Evolutionary conservation across 176 grass and related monocot species (phyloP).

Genomic region (Alopecurus myosuroides): DNA sequence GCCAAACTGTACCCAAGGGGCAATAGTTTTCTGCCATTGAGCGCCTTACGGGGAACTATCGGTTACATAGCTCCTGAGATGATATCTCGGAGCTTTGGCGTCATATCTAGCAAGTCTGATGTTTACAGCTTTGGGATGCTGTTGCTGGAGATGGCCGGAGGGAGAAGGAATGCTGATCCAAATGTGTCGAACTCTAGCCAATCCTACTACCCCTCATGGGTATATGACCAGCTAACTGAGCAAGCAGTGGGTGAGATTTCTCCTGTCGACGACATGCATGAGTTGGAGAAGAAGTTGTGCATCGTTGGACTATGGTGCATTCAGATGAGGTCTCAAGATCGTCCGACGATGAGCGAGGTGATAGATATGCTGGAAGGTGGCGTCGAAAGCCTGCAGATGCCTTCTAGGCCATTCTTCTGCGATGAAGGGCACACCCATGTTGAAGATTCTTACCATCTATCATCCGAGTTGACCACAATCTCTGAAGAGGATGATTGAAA

Average conservation of each 20-base stretch:
- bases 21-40: background rate
- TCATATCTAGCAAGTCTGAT: background rate
- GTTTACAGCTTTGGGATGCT: background rate
- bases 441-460: no score
- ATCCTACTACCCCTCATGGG: background rate
- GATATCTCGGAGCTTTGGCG: background rate
- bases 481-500: no score
- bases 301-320: conserved; percentile 41
- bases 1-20: background rate
- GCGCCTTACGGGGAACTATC: background rate
- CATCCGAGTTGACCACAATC: no score
- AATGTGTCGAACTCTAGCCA: background rate
- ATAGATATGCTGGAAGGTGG: background rate
- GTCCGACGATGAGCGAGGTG: conserved; percentile 28
- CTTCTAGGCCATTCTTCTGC: background rate
- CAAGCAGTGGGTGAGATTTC: background rate
- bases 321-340: conserved; percentile 21
- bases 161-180: background rate
- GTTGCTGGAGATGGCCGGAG: background rate
- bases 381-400: background rate
- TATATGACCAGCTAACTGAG: background rate
- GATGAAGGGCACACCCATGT: no score
- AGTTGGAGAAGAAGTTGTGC: conserved; percentile 36
- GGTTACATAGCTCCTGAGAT: background rate
- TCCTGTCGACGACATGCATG: background rate